A percentile compares a stretch with the other conserved stretches of the same genome.
Evolutionary conservation across 2,329 filamentous ascomycete genomes (phyloP).

Genomic region (Zalaria sp.): DNA sequence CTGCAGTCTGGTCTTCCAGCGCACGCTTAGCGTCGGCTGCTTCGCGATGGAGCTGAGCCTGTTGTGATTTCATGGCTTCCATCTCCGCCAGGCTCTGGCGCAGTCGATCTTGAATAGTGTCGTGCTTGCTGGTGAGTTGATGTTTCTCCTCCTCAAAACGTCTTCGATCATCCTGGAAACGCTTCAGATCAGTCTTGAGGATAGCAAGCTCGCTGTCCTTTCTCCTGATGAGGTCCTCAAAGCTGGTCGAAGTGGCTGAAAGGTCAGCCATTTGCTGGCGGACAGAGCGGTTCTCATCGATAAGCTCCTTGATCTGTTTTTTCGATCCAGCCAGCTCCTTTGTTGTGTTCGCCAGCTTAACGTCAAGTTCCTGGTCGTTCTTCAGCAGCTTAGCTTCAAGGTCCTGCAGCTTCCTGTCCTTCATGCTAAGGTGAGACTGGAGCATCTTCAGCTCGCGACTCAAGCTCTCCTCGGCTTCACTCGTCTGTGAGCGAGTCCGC

Average conservation of each 20-base stretch:
- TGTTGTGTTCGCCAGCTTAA: constrained; percentile 63
- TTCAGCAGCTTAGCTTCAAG: constrained; percentile 73
- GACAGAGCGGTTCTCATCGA: constrained; percentile 67
- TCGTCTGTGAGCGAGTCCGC: constrained; percentile 55
- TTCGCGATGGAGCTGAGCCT: constrained; percentile 73
- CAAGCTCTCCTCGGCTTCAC: constrained; percentile 60
- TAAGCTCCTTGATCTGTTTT: constrained; percentile 59
- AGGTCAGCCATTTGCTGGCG: constrained; percentile 76
- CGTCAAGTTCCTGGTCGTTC: constrained; percentile 74
- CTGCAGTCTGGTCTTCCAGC: constrained; percentile 75
- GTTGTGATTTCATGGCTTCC: constrained; percentile 73
- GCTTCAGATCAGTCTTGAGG: constrained; percentile 71
- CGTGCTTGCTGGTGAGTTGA: constrained; percentile 58
- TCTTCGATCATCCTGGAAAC: constrained; percentile 66
- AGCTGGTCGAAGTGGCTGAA: constrained; percentile 83
- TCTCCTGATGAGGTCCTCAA: constrained; percentile 81
- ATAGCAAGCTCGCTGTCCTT: constrained; percentile 90
- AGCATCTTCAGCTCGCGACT: constrained; percentile 81
- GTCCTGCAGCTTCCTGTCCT: constrained; percentile 80
- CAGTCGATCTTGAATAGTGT: constrained; percentile 60
- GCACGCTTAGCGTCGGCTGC: constrained; percentile 76
- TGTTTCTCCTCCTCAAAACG: constrained; percentile 67
- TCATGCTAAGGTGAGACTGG: constrained; percentile 74
- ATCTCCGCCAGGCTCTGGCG: constrained; percentile 79
- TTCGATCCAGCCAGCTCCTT: constrained; percentile 68